Conservation (phyloP, 2,329 filamentous ascomycete species). For the Aureobasidium sp. region DNA sequence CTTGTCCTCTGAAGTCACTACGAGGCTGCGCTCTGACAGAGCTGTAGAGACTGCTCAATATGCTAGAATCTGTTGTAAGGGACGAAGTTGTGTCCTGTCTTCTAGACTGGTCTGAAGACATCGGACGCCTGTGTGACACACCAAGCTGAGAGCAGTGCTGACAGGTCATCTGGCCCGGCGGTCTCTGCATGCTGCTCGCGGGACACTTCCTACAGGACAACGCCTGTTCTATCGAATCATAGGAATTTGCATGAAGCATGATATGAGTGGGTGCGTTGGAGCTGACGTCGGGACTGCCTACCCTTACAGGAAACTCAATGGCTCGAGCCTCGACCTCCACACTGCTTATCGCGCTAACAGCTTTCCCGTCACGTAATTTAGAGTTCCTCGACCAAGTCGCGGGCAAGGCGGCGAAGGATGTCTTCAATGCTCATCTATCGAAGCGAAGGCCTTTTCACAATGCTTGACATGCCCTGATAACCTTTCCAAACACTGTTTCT, state of each 20-base stretch:
- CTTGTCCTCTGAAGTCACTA: background rate
- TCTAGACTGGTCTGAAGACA: background rate
- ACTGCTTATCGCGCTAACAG: constrained; percentile 6
- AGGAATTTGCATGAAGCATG: background rate
- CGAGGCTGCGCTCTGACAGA: background rate
- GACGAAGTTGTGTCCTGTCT: background rate
- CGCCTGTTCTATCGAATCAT: background rate
- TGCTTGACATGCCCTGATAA: background rate
- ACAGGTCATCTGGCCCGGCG: background rate
- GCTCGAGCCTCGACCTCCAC: background rate
- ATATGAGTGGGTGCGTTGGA: background rate
- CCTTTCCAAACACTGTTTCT: background rate
- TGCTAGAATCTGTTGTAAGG: background rate
- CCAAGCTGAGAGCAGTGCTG: background rate
- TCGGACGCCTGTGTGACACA: background rate
- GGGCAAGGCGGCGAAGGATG: background rate
- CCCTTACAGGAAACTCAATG: background rate
- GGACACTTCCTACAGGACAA: background rate
- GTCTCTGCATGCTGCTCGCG: background rate
- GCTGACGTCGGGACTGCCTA: constrained; percentile 5
- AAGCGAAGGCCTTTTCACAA: background rate
- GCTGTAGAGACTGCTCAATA: background rate
- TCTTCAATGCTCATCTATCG: constrained; percentile 1
- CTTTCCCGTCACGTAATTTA: constrained; percentile 11
- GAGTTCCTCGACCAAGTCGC: constrained; percentile 3